These are phyloP conservation scores for Exobasidium cylindrosporum DNA, from an alignment of 1,284 basidiomycete genomes.

Conservation along the genomic window DNA sequence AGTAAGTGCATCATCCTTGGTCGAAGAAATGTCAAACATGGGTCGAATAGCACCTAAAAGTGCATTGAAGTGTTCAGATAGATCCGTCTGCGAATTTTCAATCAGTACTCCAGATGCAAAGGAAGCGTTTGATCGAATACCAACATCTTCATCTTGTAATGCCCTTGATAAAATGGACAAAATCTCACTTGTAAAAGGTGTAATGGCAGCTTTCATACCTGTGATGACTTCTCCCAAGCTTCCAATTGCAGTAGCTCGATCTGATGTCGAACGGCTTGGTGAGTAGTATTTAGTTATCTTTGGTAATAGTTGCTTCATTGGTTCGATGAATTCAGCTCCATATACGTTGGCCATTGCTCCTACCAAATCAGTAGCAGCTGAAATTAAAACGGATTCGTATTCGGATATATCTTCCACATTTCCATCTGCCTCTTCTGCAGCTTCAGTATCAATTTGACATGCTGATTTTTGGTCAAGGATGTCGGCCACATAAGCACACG, in stretches of 20 bases:
- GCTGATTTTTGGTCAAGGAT: constrained; percentile 67
- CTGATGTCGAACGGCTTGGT: constrained; percentile 78
- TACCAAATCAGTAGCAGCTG: constrained; percentile 90
- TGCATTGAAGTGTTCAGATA: constrained; percentile 76
- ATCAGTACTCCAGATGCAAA: constrained; percentile 90
- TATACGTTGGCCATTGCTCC: constrained; percentile 82
- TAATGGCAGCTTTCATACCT: constrained; percentile 83
- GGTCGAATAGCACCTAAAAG: constrained; percentile 78
- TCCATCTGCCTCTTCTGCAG: constrained; percentile 73
- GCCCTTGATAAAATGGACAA: constrained; percentile 59
- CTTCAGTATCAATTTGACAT: constrained; percentile 94
- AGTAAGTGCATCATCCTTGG: constrained; percentile 69
- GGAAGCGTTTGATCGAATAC: constrained; percentile 93
- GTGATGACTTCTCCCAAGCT: constrained; percentile 92
- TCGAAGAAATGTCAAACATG: constrained; percentile 69
- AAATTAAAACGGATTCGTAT: constrained; percentile 92
- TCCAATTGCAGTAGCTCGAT: constrained; percentile 89
- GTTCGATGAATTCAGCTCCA: constrained; percentile 78
- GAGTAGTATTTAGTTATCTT: constrained; percentile 87
- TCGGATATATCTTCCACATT: constrained; percentile 73
- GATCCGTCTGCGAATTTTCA: constrained; percentile 79
- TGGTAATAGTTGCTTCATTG: constrained; percentile 82
- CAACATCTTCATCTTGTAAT: constrained; percentile 77
- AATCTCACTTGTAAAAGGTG: constrained; percentile 71
- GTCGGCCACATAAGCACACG: constrained; percentile 51